Evolutionary conservation across 2,329 filamentous ascomycete genomes (phyloP).

Genomic region (Botryotinia narcissicola): DNA sequence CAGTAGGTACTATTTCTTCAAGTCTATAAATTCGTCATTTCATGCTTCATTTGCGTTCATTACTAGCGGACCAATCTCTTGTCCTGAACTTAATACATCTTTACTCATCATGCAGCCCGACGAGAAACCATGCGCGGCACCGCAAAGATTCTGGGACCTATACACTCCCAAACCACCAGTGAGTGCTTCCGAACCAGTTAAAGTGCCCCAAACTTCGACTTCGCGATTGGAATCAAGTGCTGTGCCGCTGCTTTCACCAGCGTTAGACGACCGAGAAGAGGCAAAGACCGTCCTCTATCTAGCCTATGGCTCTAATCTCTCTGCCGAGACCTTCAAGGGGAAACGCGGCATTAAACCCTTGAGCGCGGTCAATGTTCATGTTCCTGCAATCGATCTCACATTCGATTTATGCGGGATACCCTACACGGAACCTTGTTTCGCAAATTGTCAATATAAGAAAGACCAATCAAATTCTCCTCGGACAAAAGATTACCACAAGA

Average conservation of each 20-base stretch:
- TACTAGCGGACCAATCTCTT: constrained; percentile 11
- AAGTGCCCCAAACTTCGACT: not conserved
- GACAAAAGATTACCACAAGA: constrained; percentile 47
- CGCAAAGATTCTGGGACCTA: constrained; percentile 18
- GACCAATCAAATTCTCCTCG: constrained; percentile 31
- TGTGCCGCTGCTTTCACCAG: constrained; percentile 20
- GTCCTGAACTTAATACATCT: not conserved
- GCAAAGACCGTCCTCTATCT: constrained; percentile 68
- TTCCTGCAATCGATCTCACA: constrained; percentile 72
- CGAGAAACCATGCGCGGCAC: not conserved
- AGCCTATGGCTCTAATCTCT: constrained; percentile 90
- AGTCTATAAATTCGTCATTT: not conserved
- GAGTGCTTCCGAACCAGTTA: not conserved
- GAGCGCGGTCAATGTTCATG: constrained; percentile 76
- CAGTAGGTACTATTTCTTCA: not conserved
- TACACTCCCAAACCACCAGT: not conserved
- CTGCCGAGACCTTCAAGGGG: constrained; percentile 74
- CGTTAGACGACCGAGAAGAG: constrained; percentile 21
- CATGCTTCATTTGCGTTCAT: constrained; percentile 1
- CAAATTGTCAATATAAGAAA: constrained; percentile 64
- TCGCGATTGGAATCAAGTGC: not conserved
- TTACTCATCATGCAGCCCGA: constrained; percentile 3
- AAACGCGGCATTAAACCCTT: constrained; percentile 76
- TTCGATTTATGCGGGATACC: constrained; percentile 86
- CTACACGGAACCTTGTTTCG: constrained; percentile 89